These are phyloP conservation scores for Cryptococcus sp. DNA, from an alignment of 1,284 basidiomycete genomes.

Conservation along the genomic window DNA sequence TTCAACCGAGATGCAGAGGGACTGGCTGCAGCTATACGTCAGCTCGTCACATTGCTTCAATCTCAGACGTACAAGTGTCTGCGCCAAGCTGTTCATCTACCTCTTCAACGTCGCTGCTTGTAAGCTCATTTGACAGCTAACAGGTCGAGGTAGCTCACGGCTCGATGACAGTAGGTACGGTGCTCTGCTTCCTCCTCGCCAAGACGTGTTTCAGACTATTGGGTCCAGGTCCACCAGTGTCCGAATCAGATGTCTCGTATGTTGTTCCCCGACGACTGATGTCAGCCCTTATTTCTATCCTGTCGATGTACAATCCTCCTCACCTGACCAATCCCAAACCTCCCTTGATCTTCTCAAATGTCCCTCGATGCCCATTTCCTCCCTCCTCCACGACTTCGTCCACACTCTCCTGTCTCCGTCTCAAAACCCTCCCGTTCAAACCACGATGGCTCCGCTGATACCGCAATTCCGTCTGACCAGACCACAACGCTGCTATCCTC, in stretches of 20 bases:
- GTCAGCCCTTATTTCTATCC: slow-evolving; percentile 2
- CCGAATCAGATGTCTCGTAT: slow-evolving; percentile 41
- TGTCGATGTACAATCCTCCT: too few species aligned
- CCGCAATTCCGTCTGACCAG: slow-evolving; percentile 14
- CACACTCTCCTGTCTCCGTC: background rate
- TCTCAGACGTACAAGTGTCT: background rate
- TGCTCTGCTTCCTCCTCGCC: slow-evolving; percentile 15
- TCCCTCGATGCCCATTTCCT: slow-evolving; percentile 14
- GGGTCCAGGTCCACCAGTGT: slow-evolving; percentile 23
- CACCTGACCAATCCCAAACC: slow-evolving; percentile 31
- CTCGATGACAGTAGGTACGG: slow-evolving; percentile 35
- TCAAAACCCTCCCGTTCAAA: background rate
- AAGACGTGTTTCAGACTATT: slow-evolving; percentile 14
- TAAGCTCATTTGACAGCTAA: slow-evolving; percentile 1
- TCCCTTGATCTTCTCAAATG: slow-evolving; percentile 36
- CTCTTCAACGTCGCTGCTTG: slow-evolving; percentile 24
- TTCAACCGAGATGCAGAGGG: slow-evolving; percentile 10
- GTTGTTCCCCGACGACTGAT: slow-evolving; percentile 14
- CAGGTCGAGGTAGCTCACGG: slow-evolving; percentile 23
- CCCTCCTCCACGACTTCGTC: slow-evolving; percentile 15
- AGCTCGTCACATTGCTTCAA: background rate
- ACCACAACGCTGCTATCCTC: slow-evolving; percentile 38
- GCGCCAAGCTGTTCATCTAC: slow-evolving; percentile 17
- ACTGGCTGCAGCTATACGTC: slow-evolving; percentile 17
- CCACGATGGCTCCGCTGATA: background rate